phyloP scores from a whole-genome alignment of 192 early-diverging fungal genomes.

The Rhizophlyctis rosea region DNA sequence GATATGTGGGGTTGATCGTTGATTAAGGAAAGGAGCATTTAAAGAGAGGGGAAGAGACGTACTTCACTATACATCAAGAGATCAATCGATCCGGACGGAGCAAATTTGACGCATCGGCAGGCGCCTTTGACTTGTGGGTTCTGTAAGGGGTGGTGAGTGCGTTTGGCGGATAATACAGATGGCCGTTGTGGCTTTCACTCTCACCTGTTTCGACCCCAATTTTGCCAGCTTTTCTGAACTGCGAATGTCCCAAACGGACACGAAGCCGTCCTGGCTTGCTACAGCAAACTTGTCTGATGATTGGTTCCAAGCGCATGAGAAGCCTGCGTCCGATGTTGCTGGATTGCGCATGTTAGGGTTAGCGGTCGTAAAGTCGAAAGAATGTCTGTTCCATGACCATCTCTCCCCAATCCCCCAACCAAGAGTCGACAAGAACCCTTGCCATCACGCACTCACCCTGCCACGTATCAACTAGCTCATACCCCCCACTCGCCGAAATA shows the following conservation, averaged over 20 bases:
- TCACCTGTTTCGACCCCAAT: constrained; percentile 67
- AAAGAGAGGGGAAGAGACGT: constrained; percentile 4
- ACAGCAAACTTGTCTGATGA: constrained; percentile 92
- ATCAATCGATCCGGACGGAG: constrained; percentile 84
- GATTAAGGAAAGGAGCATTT: background rate
- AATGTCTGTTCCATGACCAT: too few species aligned
- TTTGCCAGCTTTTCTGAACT: constrained; percentile 73
- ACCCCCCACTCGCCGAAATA: constrained; percentile 63
- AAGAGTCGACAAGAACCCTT: background rate
- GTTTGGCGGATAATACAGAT: too few species aligned
- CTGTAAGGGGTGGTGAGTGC: constrained; percentile 34
- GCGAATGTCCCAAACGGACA: constrained; percentile 90
- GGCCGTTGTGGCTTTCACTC: too few species aligned
- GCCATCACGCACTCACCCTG: constrained; percentile 48
- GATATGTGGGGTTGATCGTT: background rate
- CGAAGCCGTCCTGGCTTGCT: constrained; percentile 89
- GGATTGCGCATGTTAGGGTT: too few species aligned
- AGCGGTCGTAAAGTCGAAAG: too few species aligned
- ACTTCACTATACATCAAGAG: constrained; percentile 76
- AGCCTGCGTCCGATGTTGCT: constrained; percentile 81
- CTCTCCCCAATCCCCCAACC: too few species aligned
- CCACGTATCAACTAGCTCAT: constrained; percentile 69
- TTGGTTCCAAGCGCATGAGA: constrained; percentile 95
- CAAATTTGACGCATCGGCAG: constrained; percentile 89
- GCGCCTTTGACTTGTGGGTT: constrained; percentile 71